Evolutionary conservation across 2,329 filamentous ascomycete species (phyloP).

Genomic region (Talaromyces rugulosus): DNA sequence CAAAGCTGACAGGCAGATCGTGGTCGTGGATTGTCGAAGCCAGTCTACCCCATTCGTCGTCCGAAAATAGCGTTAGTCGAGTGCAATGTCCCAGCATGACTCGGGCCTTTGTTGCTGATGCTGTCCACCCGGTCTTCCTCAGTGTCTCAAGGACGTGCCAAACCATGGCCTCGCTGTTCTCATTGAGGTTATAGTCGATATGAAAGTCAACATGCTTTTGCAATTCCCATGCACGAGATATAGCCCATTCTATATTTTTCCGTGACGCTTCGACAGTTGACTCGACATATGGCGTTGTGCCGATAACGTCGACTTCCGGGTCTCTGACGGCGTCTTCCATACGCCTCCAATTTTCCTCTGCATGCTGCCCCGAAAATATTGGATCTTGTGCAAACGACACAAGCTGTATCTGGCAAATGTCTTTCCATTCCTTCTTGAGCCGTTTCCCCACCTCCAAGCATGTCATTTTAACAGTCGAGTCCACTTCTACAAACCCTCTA

Average conservation of each 20-base stretch:
- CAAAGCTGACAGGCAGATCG: conserved; percentile 59
- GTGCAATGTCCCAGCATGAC: conserved; percentile 67
- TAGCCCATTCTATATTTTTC: conserved; percentile 61
- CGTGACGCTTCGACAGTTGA: conserved; percentile 43
- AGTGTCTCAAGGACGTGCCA: conserved; percentile 53
- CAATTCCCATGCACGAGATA: conserved; percentile 49
- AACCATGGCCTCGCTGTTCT: conserved; percentile 46
- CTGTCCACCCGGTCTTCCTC: conserved; percentile 48
- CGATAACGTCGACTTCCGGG: conserved; percentile 54
- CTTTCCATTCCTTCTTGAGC: conserved; percentile 53
- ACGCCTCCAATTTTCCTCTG: conserved; percentile 48
- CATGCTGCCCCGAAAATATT: conserved; percentile 55
- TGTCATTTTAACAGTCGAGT: conserved; percentile 55
- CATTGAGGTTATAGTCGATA: conserved; percentile 64
- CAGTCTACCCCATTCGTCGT: conserved; percentile 49
- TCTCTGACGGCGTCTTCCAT: conserved; percentile 44
- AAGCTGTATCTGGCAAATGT: conserved; percentile 59
- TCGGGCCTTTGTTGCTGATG: conserved; percentile 39
- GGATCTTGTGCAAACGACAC: conserved; percentile 69
- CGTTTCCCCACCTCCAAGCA: conserved; percentile 56
- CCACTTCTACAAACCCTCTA: conserved; percentile 68
- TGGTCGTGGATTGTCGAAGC: conserved; percentile 43
- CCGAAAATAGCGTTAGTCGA: conserved; percentile 54
- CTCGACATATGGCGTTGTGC: conserved; percentile 69
- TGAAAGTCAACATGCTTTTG: conserved; percentile 64